These are phyloP conservation scores for Talaromyces sp. DNA, from an alignment of 2,329 filamentous ascomycete species.

Conservation along the genomic window DNA sequence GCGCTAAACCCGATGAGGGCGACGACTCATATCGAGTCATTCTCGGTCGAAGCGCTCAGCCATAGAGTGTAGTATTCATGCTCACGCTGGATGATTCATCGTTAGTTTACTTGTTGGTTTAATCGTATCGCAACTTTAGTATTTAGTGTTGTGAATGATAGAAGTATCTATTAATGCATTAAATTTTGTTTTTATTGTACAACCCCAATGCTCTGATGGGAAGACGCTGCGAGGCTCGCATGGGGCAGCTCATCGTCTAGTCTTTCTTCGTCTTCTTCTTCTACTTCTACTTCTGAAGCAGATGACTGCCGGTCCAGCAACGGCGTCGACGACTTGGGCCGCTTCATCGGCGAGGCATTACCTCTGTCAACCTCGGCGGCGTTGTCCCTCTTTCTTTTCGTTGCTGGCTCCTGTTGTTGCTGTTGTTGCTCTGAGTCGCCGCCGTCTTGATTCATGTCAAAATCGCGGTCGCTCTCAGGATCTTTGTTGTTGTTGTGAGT, in stretches of 20 bases:
- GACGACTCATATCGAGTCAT: constrained; percentile 12
- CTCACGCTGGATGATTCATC: background rate
- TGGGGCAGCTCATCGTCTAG: constrained; percentile 1
- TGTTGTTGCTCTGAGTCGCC: constrained; percentile 15
- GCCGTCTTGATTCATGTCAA: constrained; percentile 22
- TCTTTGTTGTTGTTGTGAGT: constrained; percentile 33
- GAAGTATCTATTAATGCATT: background rate
- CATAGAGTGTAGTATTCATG: background rate
- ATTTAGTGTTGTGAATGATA: too few relatives aligned
- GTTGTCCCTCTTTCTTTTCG: constrained; percentile 52
- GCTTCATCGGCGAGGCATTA: constrained; percentile 27
- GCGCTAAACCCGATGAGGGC: constrained; percentile 4
- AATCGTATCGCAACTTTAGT: too few relatives aligned
- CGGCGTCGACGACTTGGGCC: constrained; percentile 8
- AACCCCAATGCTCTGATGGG: constrained; percentile 12
- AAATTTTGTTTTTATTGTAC: constrained; percentile 10
- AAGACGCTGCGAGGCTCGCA: constrained; percentile 7
- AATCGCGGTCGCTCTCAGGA: constrained; percentile 3
- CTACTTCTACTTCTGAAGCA: constrained; percentile 4
- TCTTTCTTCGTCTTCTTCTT: constrained; percentile 5
- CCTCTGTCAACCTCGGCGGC: constrained; percentile 16
- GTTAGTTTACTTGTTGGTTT: background rate
- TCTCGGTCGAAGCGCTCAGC: background rate
- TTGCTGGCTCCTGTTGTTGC: constrained; percentile 17
- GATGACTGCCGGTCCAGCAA: constrained; percentile 1